Percentiles rank a stretch among this genome's conserved stretches.
These are phyloP conservation scores for Allium fistulosum DNA, from an alignment of 106 monocot genomes.

Conservation along the genomic window DNA sequence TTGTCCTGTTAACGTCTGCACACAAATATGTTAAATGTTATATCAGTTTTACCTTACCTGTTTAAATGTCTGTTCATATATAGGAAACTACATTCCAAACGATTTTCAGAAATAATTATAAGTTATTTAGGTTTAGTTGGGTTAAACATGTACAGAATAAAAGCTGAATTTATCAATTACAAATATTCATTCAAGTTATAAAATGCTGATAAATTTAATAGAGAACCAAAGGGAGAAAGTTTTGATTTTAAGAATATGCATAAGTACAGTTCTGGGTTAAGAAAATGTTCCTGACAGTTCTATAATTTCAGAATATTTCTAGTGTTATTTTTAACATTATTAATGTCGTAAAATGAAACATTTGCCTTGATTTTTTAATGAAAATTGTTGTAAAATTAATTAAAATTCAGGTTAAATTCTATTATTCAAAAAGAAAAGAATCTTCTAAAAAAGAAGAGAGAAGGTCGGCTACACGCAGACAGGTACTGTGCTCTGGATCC, in stretches of 20 bases:
- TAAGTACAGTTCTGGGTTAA: neutral
- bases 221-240: neutral
- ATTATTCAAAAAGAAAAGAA: constrained; percentile 45
- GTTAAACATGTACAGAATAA: no score
- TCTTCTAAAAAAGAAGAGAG: neutral
- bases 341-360: neutral
- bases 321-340: neutral
- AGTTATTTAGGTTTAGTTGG: no score
- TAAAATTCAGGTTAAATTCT: constrained; percentile 32
- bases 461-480: constrained; percentile 16
- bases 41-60: neutral
- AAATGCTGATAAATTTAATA: no score
- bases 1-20: neutral
- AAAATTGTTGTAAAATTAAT: neutral
- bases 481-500: constrained; percentile 14
- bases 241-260: neutral
- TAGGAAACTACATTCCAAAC: no score
- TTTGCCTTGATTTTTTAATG: neutral
- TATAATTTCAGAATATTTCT: neutral
- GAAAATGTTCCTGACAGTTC: neutral
- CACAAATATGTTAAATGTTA: no score
- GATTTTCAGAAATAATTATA: no score
- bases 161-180: no score
- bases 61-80: no score
- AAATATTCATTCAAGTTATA: no score